Percentiles rank a stretch among this genome's conserved stretches.
phyloP scores from a whole-genome alignment of 1,139 yeast species.

The Yamadazyma spencermartinsiae region DNA sequence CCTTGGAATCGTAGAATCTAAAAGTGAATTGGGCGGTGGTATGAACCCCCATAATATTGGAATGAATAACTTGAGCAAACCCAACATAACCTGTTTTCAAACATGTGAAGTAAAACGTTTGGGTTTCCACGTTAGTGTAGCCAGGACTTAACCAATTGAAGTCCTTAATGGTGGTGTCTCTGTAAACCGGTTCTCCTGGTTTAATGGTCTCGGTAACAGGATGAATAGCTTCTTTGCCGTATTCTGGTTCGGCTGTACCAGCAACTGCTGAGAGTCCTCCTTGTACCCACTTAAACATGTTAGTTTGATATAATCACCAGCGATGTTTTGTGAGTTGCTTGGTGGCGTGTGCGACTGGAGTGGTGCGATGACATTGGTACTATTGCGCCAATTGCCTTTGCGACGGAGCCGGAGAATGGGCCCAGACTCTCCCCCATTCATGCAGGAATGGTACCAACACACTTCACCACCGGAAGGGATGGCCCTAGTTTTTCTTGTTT shows the following conservation, averaged over 20 bases:
- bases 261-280: constrained; percentile 90
- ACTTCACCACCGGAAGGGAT: too few species aligned
- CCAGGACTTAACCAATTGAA: constrained; percentile 73
- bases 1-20: constrained; percentile 60
- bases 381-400: too few species aligned
- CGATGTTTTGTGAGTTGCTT: too few species aligned
- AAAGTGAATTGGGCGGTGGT: constrained; percentile 96
- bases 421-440: too few species aligned
- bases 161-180: constrained; percentile 61
- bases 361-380: too few species aligned
- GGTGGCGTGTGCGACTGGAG: too few species aligned
- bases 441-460: too few species aligned
- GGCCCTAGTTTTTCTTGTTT: background rate
- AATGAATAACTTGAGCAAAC: constrained; percentile 92
- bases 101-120: constrained; percentile 81
- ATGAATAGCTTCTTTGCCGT: constrained; percentile 88
- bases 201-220: constrained; percentile 67
- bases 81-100: constrained; percentile 68
- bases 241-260: constrained; percentile 96
- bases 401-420: too few species aligned
- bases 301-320: too few species aligned
- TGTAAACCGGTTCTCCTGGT: constrained; percentile 34
- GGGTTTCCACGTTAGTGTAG: constrained; percentile 92
- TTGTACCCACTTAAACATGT: constrained; percentile 83
- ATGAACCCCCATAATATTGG: constrained; percentile 84